phyloP scores from a whole-genome alignment of 306 rosid genomes.

The Begonia fuchsioides region DNA sequence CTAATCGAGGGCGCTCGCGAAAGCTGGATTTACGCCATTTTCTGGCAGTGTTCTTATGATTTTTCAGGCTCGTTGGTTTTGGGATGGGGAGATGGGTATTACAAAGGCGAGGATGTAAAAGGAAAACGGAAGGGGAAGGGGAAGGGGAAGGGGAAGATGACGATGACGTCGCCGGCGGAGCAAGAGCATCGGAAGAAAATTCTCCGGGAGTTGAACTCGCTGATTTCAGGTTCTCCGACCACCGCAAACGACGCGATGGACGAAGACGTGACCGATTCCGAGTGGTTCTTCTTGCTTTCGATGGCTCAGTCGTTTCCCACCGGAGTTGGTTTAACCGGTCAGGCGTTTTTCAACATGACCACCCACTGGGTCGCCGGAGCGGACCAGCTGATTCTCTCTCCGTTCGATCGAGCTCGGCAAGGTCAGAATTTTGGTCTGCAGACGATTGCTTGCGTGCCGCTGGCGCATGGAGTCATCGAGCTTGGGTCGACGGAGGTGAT shows the following conservation, averaged over 20 bases:
- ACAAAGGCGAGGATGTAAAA: slow-evolving; percentile 58
- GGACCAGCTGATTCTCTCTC: slow-evolving; percentile 26
- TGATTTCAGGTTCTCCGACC: slow-evolving; percentile 53
- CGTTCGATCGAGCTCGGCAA: slow-evolving; percentile 63
- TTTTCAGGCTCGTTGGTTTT: slow-evolving; percentile 34
- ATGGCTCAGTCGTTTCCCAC: slow-evolving; percentile 80
- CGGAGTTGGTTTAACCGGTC: slow-evolving; percentile 60
- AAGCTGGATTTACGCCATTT: slow-evolving; percentile 85
- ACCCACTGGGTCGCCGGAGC: slow-evolving; percentile 61
- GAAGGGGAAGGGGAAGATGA: slow-evolving; percentile 26
- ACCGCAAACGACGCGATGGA: slow-evolving; percentile 40
- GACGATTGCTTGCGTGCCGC: slow-evolving; percentile 67
- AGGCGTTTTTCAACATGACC: slow-evolving; percentile 35
- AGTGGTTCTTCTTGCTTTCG: slow-evolving; percentile 87
- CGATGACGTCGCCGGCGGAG: slow-evolving; percentile 37
- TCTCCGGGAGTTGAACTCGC: slow-evolving; percentile 72
- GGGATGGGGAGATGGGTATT: slow-evolving; percentile 93
- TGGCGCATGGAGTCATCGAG: slow-evolving; percentile 67
- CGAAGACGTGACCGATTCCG: slow-evolving; percentile 87
- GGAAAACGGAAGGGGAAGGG: slow-evolving; percentile 24
- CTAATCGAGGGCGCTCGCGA: slow-evolving; percentile 61
- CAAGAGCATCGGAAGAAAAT: slow-evolving; percentile 77
- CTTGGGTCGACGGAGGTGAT: slow-evolving; percentile 71
- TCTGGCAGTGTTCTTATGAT: slow-evolving; percentile 85
- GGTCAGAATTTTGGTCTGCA: slow-evolving; percentile 51